Base-by-base conservation (phyloP, 2,329 filamentous ascomycete species). In the Elsinoe arachidis region DNA sequence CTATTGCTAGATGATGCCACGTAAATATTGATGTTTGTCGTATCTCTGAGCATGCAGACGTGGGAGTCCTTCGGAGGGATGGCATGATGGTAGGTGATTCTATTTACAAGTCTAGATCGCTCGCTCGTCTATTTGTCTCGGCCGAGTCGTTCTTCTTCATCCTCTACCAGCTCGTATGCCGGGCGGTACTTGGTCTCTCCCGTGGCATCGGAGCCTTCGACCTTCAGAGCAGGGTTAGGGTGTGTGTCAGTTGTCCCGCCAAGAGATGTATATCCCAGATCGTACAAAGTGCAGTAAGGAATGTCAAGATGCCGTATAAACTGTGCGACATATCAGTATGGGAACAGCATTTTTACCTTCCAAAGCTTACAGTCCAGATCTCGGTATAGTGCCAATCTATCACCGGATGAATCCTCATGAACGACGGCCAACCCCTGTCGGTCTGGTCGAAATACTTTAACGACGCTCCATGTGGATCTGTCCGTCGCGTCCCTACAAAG, bases 361-460 rank as follows among this genome's bases (percentile, higher is more conserved):
- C 5, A 21, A 15, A 14, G 78, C 88, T 77, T 68, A 95, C 90
- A 15, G 85, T 83, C 93, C 93, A 97, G 56, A 97, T 92, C 70
- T 97, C 92, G 10, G 83, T 82, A 71, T 96, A 96, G 70, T 93
- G 89, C 93, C 93, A 99, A 72, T 99, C 93, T 67, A 99, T 91
- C 9, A 99, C 88, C 0, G 93, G 92, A 72, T 99, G 90, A 60
- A 97, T 80, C 59, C 93, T 83, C 85, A 97, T 91, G 67, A 97
- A 96, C 43, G 79, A 75, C 35, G 93, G 93, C 93, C 93, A 99
- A 1, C 86, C 90, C 35, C 80, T 77, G 72, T 97, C 93, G 3
- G 93, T 99, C 53, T 80, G 81, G 68, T 95, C 88, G 68, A 97
- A 97, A 72, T 88, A 83, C 38, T 81, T 87, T 65, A 99, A 71